These are phyloP conservation scores for Halenospora varia DNA, from an alignment of 495 filamentous ascomycete genomes.

Conservation along the genomic window DNA sequence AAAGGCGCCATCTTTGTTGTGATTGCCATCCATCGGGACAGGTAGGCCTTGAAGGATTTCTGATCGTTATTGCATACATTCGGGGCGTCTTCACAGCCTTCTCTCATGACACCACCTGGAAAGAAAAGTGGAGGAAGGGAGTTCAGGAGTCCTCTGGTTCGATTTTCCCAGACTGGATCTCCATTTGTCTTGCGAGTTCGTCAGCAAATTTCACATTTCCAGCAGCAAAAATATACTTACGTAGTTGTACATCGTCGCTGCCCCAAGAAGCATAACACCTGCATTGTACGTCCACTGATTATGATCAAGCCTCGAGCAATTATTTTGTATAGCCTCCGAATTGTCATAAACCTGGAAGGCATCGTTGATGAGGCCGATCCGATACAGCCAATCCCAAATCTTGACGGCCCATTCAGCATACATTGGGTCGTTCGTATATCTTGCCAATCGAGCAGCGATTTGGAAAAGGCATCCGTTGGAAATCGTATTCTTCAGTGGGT, in stretches of 20 bases:
- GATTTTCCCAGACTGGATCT: slow-evolving; percentile 24
- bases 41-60: slow-evolving; percentile 80
- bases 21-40: slow-evolving; percentile 73
- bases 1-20: slow-evolving; percentile 70
- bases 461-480: slow-evolving; percentile 79
- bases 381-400: slow-evolving; percentile 57
- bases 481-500: slow-evolving; percentile 65
- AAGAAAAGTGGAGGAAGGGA: slow-evolving; percentile 42
- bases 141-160: slow-evolving; percentile 12
- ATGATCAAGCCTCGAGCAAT: slow-evolving; percentile 50
- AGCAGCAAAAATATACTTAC: slow-evolving; percentile 25
- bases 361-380: slow-evolving; percentile 51
- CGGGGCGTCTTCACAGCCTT: slow-evolving; percentile 58
- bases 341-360: slow-evolving; percentile 65
- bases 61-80: slow-evolving; percentile 46
- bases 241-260: slow-evolving; percentile 65
- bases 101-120: slow-evolving; percentile 54
- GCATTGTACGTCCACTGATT: slow-evolving; percentile 64
- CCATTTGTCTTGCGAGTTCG: slow-evolving; percentile 40
- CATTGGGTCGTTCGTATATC: slow-evolving; percentile 63
- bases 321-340: slow-evolving; percentile 47
- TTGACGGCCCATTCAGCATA: slow-evolving; percentile 65
- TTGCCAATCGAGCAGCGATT: slow-evolving; percentile 60
- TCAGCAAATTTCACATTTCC: background rate
- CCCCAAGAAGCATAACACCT: slow-evolving; percentile 60